Percentiles rank a stretch among this genome's conserved stretches.
Conservation (phyloP, 257 asterid species). For the Forsythia suspensa region DNA sequence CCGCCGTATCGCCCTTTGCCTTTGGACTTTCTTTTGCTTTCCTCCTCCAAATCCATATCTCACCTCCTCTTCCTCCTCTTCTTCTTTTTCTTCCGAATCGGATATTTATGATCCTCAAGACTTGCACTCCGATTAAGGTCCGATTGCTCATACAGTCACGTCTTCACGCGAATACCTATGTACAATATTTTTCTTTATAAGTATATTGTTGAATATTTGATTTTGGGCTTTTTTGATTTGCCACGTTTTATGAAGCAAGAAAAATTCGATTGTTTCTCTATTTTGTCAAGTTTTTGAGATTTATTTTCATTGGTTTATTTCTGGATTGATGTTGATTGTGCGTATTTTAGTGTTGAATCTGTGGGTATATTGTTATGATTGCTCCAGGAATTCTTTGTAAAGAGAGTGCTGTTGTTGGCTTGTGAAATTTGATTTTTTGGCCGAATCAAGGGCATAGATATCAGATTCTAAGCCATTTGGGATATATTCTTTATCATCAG, state of each 20-base stretch:
- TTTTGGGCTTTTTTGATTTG: background rate
- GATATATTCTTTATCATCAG: background rate
- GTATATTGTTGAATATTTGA: background rate
- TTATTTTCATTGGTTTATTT: too few species aligned
- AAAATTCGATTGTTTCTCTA: background rate
- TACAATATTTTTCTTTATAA: background rate
- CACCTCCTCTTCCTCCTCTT: conserved; percentile 33
- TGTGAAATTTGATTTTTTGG: too few species aligned
- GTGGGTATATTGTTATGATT: background rate
- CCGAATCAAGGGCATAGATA: background rate
- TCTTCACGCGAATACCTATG: background rate
- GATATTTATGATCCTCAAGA: conserved; percentile 37
- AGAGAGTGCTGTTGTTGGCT: background rate
- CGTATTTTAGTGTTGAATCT: background rate
- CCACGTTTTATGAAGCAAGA: too few species aligned
- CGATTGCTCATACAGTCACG: background rate
- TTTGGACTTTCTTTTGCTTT: conserved; percentile 73
- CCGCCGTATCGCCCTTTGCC: conserved; percentile 65
- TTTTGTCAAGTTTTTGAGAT: background rate
- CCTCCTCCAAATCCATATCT: conserved; percentile 40
- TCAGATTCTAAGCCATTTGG: background rate
- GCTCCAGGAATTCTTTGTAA: background rate
- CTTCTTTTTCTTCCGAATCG: conserved; percentile 20
- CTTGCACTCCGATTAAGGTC: conserved; percentile 43
- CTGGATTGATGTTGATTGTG: background rate